Conservation (phyloP, 441 rosid species). For the Adansonia madagascariensis region DNA sequence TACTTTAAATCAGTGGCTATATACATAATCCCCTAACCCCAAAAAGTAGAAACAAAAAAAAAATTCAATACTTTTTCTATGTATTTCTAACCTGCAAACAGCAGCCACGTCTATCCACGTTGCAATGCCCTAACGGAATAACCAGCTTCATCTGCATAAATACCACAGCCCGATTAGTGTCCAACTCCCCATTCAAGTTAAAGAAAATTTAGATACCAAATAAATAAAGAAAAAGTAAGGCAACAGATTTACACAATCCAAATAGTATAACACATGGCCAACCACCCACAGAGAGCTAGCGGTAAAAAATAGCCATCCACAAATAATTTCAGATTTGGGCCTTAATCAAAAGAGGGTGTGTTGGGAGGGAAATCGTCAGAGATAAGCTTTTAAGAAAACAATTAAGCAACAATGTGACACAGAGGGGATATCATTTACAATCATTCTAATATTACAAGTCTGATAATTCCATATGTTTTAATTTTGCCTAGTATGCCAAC, state of each 20-base stretch:
- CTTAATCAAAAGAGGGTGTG: background rate
- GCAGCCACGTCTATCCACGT: constrained; percentile 28
- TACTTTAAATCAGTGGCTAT: constrained; percentile 59
- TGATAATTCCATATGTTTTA: background rate
- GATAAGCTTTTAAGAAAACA: constrained; percentile 7
- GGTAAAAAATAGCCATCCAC: background rate
- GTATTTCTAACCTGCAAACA: constrained; percentile 35
- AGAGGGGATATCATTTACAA: background rate
- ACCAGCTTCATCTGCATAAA: constrained; percentile 63
- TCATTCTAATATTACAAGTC: constrained; percentile 4
- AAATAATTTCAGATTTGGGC: background rate
- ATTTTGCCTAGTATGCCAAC: constrained; percentile 13
- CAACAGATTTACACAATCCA: background rate
- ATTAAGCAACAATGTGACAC: background rate
- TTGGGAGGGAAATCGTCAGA: background rate
- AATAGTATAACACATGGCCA: background rate
- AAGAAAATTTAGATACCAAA: constrained; percentile 9
- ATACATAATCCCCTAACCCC: constrained; percentile 48
- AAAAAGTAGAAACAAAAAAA: constrained; percentile 19
- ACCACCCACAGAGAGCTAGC: background rate
- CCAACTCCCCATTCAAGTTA: constrained; percentile 18
- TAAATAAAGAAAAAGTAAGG: constrained; percentile 7
- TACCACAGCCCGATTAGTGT: constrained; percentile 25
- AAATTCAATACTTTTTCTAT: constrained; percentile 29
- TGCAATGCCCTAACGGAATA: constrained; percentile 42